phyloP scores from a whole-genome alignment of 345 rosid species.

The Populus simonii region DNA sequence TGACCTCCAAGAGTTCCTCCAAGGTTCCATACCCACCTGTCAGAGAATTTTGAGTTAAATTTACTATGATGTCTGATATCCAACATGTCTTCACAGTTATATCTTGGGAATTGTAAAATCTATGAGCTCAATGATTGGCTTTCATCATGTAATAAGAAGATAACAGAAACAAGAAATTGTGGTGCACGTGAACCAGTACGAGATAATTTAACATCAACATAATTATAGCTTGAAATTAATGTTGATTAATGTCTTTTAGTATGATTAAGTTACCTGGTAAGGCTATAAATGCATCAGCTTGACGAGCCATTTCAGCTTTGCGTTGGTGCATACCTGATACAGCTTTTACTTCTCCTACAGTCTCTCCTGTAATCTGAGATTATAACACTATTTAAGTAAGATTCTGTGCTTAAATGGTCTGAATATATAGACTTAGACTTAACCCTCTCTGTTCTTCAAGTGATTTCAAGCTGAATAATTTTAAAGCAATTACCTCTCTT shows the following conservation, averaged over 20 bases:
- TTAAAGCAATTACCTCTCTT: conserved; percentile 22
- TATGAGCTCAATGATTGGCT: not conserved
- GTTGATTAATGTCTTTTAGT: not conserved
- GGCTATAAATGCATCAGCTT: conserved; percentile 76
- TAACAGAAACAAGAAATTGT: not conserved
- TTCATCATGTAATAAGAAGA: not conserved
- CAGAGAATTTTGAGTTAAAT: not conserved
- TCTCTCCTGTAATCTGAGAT: conserved; percentile 61
- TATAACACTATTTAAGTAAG: not conserved
- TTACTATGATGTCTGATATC: not conserved
- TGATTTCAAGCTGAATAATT: not conserved
- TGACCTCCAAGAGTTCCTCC: conserved; percentile 71
- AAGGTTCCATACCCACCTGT: conserved; percentile 79
- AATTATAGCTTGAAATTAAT: not conserved
- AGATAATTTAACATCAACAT: not conserved
- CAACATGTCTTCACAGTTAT: not conserved
- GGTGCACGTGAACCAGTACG: not conserved
- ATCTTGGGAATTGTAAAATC: not conserved
- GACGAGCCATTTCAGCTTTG: conserved; percentile 82
- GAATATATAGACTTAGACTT: too few relatives aligned
- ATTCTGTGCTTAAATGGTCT: not conserved
- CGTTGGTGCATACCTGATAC: conserved; percentile 79
- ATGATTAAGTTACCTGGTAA: conserved; percentile 46
- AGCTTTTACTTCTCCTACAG: conserved; percentile 63
- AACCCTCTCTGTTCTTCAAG: not conserved